Conservation (phyloP, 2,329 filamentous ascomycete genomes). For the Blastomyces silverae region DNA sequence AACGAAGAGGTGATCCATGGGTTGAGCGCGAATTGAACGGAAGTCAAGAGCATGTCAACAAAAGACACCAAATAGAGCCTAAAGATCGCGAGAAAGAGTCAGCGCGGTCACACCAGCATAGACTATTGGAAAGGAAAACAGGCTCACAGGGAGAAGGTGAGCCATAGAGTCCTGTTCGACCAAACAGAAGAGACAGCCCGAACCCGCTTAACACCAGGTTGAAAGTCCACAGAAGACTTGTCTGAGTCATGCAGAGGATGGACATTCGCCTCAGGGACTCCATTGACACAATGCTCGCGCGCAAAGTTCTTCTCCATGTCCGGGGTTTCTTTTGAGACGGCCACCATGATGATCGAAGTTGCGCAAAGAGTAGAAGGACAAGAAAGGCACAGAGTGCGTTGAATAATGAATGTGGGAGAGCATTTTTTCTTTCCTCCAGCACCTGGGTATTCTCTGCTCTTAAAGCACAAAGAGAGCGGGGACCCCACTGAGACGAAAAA, state of each 20-base stretch:
- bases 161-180: slow-evolving; percentile 14
- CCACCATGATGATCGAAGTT: neutral
- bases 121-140: neutral
- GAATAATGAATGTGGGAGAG: neutral
- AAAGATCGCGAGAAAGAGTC: neutral
- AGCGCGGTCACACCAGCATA: neutral
- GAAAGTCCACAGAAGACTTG: neutral
- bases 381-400: neutral
- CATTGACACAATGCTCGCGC: neutral
- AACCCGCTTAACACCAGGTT: slow-evolving; percentile 11
- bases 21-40: slow-evolving; percentile 34
- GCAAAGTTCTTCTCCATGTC: neutral
- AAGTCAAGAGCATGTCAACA: slow-evolving; percentile 32
- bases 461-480: slow-evolving; percentile 4
- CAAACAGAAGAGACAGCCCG: slow-evolving; percentile 14
- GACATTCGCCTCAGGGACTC: neutral
- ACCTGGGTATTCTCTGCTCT: neutral
- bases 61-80: slow-evolving; percentile 32
- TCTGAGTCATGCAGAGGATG: neutral
- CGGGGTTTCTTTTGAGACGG: neutral
- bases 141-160: slow-evolving; percentile 16
- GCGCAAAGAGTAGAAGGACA: neutral
- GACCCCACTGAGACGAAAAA: neutral
- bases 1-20: slow-evolving; percentile 48
- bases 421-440: neutral